Base-by-base conservation (phyloP, 2,329 filamentous ascomycete species). In the Macrophomina pseudophaseolina region DNA sequence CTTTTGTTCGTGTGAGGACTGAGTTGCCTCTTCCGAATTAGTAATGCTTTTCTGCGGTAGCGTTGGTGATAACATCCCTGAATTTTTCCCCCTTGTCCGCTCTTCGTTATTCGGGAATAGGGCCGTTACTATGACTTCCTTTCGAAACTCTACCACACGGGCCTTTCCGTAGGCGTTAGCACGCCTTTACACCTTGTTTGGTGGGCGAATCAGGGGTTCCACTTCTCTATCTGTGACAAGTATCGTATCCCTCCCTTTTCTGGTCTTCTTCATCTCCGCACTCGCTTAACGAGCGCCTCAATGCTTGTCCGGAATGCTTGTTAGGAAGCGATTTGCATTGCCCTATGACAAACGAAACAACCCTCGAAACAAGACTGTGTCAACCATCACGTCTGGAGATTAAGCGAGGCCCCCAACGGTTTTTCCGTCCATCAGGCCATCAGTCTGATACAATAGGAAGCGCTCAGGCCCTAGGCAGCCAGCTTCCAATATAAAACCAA, bases 231-330 rank as follows among this genome's bases (percentile, higher is more conserved):
- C 52, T 54, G 52, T 38, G n/a, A 58, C 53, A 30, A 42, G 35
- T 30, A 35, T 35, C 51, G 32, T 49, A 49, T 49, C 28, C 46
- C 51, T 53, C 51, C 32, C 30, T 32, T 58, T 14, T 42, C 30
- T 16, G 5, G 33, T 14, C 38, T 35, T n/a, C 14, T 58, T 58
- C 52, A 54, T 54, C 52, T 54, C 52, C 32, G 52, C 52, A 23
- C 9, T 18, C 2, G 52, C 32, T 38, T 32, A 60, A 42, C 56
- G 56, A 60, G 42, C 56, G 56, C 42, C 30, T 38, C 56, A 49
- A 48, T 60, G 56, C 56, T 60, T 60, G 42, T 60, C 49, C 35
- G 56, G 56, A 48, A 48, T 60, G 56, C 42, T 48, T 60, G 28
- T 60, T 60, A 35, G 56, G 56, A 48, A 48, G 30, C 42, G 56